These are phyloP conservation scores for Colletotrichum lindemuthianum DNA, from an alignment of 2,329 filamentous ascomycete species.

Conservation along the genomic window DNA sequence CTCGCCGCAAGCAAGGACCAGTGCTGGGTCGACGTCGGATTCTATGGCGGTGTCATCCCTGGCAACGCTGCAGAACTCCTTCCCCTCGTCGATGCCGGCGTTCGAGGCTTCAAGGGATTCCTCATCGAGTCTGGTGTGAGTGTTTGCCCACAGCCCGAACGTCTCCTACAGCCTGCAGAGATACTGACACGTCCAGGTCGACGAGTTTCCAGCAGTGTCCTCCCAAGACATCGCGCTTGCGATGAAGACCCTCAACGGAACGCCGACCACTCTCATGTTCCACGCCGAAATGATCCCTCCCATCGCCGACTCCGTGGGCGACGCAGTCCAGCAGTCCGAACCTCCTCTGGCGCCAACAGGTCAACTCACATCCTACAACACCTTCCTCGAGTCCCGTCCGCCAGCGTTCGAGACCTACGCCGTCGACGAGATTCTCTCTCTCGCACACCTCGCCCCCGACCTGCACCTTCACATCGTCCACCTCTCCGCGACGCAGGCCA, in stretches of 20 bases:
- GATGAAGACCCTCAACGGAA: constrained; percentile 82
- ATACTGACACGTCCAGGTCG: constrained; percentile 67
- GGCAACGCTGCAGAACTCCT: constrained; percentile 85
- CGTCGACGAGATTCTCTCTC: constrained; percentile 83
- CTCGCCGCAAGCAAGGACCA: constrained; percentile 83
- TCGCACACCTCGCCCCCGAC: constrained; percentile 81
- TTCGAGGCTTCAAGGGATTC: constrained; percentile 97
- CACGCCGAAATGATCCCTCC: constrained; percentile 99
- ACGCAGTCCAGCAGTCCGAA: constrained; percentile 75
- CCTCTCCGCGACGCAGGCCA: constrained; percentile 87
- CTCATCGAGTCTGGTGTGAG: constrained; percentile 94
- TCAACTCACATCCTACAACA: constrained; percentile 81
- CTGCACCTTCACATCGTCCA: constrained; percentile 95
- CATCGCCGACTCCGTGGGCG: constrained; percentile 80
- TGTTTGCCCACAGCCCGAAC: background rate
- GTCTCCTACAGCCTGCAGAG: constrained; percentile 16
- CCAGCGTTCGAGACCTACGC: constrained; percentile 92
- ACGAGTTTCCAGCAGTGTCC: constrained; percentile 94
- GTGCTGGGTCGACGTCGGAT: constrained; percentile 99
- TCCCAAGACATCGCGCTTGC: constrained; percentile 80
- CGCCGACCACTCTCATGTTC: constrained; percentile 95
- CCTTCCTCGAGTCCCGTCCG: constrained; percentile 91
- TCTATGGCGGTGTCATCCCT: constrained; percentile 94
- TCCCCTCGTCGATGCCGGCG: constrained; percentile 83
- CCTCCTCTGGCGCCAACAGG: constrained; percentile 78